Evolutionary conservation across 1,284 basidiomycete species (phyloP).

Genomic region (Pseudozyma pruni): DNA sequence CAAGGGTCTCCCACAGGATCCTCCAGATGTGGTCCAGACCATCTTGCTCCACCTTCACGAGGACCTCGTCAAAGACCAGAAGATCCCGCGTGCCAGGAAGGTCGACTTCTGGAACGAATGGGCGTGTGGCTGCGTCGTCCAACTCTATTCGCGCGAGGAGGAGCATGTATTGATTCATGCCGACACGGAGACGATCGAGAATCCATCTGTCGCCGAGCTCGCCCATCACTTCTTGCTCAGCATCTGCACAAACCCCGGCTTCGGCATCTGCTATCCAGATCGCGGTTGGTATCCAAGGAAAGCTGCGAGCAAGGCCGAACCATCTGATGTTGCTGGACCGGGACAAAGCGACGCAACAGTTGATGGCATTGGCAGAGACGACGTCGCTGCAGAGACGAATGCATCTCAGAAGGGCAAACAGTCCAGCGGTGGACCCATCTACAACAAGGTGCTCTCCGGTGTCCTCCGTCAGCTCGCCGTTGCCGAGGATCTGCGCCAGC

Average conservation of each 20-base stretch:
- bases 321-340: not conserved
- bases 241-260: conserved; percentile 83
- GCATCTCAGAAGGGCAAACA: conserved; percentile 68
- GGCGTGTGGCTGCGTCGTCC: conserved; percentile 52
- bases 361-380: conserved; percentile 31
- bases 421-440: conserved; percentile 69
- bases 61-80: conserved; percentile 55
- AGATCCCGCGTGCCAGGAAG: conserved; percentile 53
- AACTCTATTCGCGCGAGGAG: conserved; percentile 55
- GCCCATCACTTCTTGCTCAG: conserved; percentile 87
- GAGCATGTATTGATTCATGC: conserved; percentile 47
- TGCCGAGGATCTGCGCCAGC: conserved; percentile 85
- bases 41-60: conserved; percentile 60
- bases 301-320: not conserved
- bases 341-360: conserved; percentile 24
- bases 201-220: conserved; percentile 75
- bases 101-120: conserved; percentile 60
- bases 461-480: conserved; percentile 79
- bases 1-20: conserved; percentile 53
- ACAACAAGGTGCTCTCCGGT: conserved; percentile 86
- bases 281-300: conserved; percentile 83
- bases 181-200: conserved; percentile 21
- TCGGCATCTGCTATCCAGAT: conserved; percentile 87
- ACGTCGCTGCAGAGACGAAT: conserved; percentile 61
- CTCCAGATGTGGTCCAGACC: conserved; percentile 54